A percentile compares a stretch with the other conserved stretches of the same genome.
Evolutionary conservation across 306 rosid genomes (phyloP).

Genomic region (Benincasa hispida): DNA sequence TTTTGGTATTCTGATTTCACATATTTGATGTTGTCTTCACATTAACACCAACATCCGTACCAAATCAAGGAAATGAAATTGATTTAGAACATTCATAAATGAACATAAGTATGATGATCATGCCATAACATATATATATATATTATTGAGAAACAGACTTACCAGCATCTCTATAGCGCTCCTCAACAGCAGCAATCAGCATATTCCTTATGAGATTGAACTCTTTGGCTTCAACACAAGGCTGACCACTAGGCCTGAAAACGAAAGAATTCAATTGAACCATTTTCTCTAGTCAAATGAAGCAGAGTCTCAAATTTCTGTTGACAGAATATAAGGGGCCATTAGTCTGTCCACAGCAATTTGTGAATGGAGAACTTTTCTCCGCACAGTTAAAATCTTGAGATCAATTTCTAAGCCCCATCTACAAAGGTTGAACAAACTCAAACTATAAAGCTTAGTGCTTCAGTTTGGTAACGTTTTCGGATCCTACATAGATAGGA

Average conservation of each 20-base stretch:
- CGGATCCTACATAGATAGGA: background rate
- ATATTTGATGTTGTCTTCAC: background rate
- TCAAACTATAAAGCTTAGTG: background rate
- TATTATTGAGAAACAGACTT: background rate
- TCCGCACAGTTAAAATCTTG: background rate
- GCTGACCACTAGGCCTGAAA: constrained; percentile 80
- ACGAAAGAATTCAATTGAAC: background rate
- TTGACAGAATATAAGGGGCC: background rate
- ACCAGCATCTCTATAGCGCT: constrained; percentile 98
- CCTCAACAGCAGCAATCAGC: constrained; percentile 87
- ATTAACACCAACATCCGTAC: background rate
- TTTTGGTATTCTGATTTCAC: background rate
- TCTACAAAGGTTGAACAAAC: background rate
- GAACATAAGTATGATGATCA: background rate
- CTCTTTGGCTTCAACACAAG: constrained; percentile 74
- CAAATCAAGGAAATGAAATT: background rate
- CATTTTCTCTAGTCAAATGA: background rate
- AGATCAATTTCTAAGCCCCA: background rate
- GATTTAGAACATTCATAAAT: background rate
- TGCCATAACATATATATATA: too few relatives aligned
- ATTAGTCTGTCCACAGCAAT: background rate
- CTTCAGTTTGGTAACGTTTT: background rate
- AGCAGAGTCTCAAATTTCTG: background rate
- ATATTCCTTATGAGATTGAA: constrained; percentile 79
- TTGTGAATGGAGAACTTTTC: background rate